Base-by-base conservation (phyloP, 306 rosid species). In the Casuarina cunninghamiana region DNA sequence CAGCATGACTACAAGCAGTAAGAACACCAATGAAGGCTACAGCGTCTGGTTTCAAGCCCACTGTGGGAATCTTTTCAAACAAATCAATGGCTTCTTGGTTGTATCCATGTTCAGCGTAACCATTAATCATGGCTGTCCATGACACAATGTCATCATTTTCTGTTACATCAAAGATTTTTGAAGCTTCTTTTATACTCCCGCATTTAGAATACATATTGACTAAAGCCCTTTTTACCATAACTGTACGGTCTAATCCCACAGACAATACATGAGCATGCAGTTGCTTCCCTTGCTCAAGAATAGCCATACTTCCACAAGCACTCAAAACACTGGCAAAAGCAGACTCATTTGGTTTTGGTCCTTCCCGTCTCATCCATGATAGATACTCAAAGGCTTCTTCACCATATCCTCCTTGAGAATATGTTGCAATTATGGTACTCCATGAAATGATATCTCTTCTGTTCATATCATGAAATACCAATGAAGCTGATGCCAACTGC, bases 111-210 rank as follows among this genome's bases (percentile, higher is more conserved):
- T 93, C 91, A 5, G 93, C 89, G 69, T 89, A 88, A 73, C 95
- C 93, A 75, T 66, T 84, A 72, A 92, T 90, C 97, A 92, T 92
- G 69, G 97, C 82, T n/a, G 91, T 90, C 97, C 95, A 90, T 37
- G 95, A 87, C 63, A 92, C 78, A 65, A 90, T 87, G 65, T 92
- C 90, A 55, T 79, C 72, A 19, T 38, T 62, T 72, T 78, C 68
- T 4, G 69, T 53, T 62, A 71, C 77, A 65, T 82, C 45, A 75
- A 93, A 91, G 26, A 86, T 75, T 71, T 84, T 82, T 38, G 84
- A 87, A 73, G 93, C 96, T 71, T 93, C 96, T 55, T 79, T 81
- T 70, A 89, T 81, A 73, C 83, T 87, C 68, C 97, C 97, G 68
- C 93, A 91, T 82, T 90, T 93, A 11, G 93, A 88, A 65, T 89